These are phyloP conservation scores for Lachancea waltii DNA, from an alignment of 805 yeast genomes.

Conservation along the genomic window DNA sequence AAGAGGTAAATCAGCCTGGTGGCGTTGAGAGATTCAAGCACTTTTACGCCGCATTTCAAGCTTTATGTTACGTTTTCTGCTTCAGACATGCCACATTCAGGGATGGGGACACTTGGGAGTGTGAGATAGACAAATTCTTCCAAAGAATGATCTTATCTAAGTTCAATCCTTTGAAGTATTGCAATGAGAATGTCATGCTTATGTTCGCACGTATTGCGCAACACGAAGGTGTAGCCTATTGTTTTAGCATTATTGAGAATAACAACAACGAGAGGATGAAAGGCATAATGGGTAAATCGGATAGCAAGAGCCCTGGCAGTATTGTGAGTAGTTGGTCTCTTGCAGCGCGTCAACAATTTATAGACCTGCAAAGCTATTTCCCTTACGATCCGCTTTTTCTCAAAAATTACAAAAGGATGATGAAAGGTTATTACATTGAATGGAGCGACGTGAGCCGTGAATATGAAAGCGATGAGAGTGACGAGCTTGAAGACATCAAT, in stretches of 20 bases:
- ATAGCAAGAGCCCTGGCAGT: conserved; percentile 13
- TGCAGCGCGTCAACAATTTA: conserved; percentile 68
- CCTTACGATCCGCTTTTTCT: conserved; percentile 91
- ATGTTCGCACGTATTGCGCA: conserved; percentile 93
- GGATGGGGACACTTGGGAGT: conserved; percentile 56
- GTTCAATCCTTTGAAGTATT: conserved; percentile 88
- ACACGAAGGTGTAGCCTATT: conserved; percentile 82
- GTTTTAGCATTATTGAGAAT: conserved; percentile 87
- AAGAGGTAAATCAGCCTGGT: conserved; percentile 57
- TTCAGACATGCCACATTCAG: conserved; percentile 66
- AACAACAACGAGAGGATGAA: conserved; percentile 52
- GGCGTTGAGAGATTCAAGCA: conserved; percentile 91
- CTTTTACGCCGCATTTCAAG: conserved; percentile 87
- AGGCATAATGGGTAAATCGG: conserved; percentile 36
- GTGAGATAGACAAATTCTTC: conserved; percentile 76
- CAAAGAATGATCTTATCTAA: conserved; percentile 78
- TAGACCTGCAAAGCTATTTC: conserved; percentile 88
- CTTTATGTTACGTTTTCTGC: conserved; percentile 84
- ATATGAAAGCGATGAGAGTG: conserved; percentile 38
- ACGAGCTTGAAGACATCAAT: conserved; percentile 37
- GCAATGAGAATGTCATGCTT: conserved; percentile 87
- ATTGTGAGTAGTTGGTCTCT: conserved; percentile 34
- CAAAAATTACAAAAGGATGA: conserved; percentile 48
- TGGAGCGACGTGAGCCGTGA: conserved; percentile 77
- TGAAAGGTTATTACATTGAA: conserved; percentile 60